A percentile compares a stretch with the other conserved stretches of the same genome.
phyloP scores from a whole-genome alignment of 352 stramenopile genomes.

The Globisporangium carolinianum region DNA sequence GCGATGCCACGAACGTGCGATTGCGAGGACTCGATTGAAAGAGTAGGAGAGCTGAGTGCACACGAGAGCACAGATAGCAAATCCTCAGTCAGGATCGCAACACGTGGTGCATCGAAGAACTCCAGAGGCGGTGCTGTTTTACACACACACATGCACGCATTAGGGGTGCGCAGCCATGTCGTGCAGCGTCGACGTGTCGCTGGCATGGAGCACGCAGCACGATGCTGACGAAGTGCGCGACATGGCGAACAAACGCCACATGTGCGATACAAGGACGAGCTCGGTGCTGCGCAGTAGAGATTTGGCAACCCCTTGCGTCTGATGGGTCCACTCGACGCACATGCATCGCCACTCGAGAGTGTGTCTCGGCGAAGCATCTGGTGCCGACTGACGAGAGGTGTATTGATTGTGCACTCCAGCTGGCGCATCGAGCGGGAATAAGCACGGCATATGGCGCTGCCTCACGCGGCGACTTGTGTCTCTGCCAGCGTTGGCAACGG shows the following conservation, averaged over 20 bases:
- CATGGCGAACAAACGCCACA: background rate
- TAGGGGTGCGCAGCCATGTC: background rate
- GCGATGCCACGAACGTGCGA: no score
- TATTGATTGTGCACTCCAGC: background rate
- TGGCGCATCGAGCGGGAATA: background rate
- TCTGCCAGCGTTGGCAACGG: no score
- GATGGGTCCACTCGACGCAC: background rate
- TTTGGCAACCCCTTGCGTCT: background rate
- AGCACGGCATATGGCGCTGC: no score
- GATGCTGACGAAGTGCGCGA: background rate
- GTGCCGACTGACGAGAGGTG: no score
- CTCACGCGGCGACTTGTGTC: no score
- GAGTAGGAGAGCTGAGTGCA: no score
- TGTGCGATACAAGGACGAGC: background rate
- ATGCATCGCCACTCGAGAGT: background rate
- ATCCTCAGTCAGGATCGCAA: no score
- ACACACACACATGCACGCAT: no score
- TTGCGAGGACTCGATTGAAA: no score
- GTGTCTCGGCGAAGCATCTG: background rate
- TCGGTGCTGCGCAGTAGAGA: background rate
- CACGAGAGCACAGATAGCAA: no score
- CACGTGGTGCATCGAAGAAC: no score
- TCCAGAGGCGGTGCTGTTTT: no score
- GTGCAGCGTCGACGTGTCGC: background rate
- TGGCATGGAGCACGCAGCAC: background rate